A percentile compares a stretch with the other conserved stretches of the same genome.
Conservation (phyloP, 768 basidiomycete genomes). For the Amanita phalloides region DNA sequence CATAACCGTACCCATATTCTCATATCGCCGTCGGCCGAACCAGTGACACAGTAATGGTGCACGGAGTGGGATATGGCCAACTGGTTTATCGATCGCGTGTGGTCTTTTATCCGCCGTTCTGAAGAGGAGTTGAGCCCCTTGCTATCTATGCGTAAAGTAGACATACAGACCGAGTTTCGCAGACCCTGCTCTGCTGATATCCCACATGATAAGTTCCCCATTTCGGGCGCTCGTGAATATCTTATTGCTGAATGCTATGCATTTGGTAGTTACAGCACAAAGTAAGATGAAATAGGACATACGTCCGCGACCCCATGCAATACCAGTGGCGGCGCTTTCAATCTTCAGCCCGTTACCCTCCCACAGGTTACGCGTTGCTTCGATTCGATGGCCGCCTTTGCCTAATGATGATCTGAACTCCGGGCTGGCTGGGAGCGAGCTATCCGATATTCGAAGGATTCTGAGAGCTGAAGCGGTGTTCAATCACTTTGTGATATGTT, state of each 20-base stretch:
- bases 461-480: slow-evolving; percentile 35
- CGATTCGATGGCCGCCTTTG: slow-evolving; percentile 55
- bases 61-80: slow-evolving; percentile 59
- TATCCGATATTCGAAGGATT: slow-evolving; percentile 44
- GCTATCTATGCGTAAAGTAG: background rate
- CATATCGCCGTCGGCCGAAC: slow-evolving; percentile 71
- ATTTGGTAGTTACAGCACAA: background rate
- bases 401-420: slow-evolving; percentile 47
- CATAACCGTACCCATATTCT: slow-evolving; percentile 58
- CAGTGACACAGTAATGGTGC: slow-evolving; percentile 66
- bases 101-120: slow-evolving; percentile 62
- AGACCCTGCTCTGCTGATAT: slow-evolving; percentile 52
- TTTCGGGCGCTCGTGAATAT: slow-evolving; percentile 73
- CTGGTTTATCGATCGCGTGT: slow-evolving; percentile 62
- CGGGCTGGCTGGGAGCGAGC: slow-evolving; percentile 19
- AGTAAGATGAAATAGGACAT: slow-evolving; percentile 12
- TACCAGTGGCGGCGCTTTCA: slow-evolving; percentile 68
- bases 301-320: slow-evolving; percentile 73
- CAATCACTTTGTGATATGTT: background rate
- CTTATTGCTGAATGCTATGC: slow-evolving; percentile 58
- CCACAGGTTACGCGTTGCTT: slow-evolving; percentile 70
- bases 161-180: slow-evolving; percentile 60
- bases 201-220: slow-evolving; percentile 80
- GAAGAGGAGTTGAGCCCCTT: background rate
- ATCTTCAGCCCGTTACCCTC: slow-evolving; percentile 68